A percentile compares a stretch with the other conserved stretches of the same genome.
phyloP scores from a whole-genome alignment of 805 yeast genomes.

The Trichomonascus vanleenenianus region DNA sequence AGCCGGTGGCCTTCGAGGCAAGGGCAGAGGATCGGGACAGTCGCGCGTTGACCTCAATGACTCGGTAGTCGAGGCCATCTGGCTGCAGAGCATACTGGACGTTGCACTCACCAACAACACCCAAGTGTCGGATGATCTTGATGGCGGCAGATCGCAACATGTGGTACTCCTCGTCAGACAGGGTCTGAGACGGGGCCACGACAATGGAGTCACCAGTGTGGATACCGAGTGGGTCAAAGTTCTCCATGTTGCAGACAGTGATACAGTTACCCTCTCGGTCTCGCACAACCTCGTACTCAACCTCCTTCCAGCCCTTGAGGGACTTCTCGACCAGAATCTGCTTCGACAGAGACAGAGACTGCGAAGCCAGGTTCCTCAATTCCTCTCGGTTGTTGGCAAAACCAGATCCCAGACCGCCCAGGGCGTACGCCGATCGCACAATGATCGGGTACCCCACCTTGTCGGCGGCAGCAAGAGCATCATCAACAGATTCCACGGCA shows the following conservation, averaged over 20 bases:
- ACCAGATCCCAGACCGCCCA: conserved; percentile 98
- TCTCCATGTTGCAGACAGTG: conserved; percentile 98
- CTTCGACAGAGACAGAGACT: conserved; percentile 82
- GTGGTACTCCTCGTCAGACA: conserved; percentile 94
- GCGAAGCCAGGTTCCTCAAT: conserved; percentile 79
- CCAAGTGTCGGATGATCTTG: conserved; percentile 93
- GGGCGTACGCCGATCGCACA: conserved; percentile 94
- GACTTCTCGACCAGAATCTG: conserved; percentile 96
- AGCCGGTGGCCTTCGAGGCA: conserved; percentile 98
- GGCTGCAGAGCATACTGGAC: conserved; percentile 96
- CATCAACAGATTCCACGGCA: conserved; percentile 91
- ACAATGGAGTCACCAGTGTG: conserved; percentile 99
- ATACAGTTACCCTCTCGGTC: conserved; percentile 95
- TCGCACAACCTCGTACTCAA: conserved; percentile 96
- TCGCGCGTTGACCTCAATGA: conserved; percentile 96
- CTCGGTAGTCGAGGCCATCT: conserved; percentile 90
- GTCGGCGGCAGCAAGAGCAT: conserved; percentile 85
- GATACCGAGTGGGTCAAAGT: conserved; percentile 95
- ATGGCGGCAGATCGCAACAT: conserved; percentile 97
- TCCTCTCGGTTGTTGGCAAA: conserved; percentile 82
- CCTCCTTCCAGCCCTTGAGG: conserved; percentile 98
- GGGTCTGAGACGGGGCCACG: conserved; percentile 96
- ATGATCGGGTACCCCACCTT: conserved; percentile 90
- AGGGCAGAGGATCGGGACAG: conserved; percentile 94
- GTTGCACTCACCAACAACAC: conserved; percentile 98